Percentiles rank a stretch among this genome's conserved stretches.
These are phyloP conservation scores for Phallus indusiatus DNA, from an alignment of 768 basidiomycete species.

Conservation along the genomic window DNA sequence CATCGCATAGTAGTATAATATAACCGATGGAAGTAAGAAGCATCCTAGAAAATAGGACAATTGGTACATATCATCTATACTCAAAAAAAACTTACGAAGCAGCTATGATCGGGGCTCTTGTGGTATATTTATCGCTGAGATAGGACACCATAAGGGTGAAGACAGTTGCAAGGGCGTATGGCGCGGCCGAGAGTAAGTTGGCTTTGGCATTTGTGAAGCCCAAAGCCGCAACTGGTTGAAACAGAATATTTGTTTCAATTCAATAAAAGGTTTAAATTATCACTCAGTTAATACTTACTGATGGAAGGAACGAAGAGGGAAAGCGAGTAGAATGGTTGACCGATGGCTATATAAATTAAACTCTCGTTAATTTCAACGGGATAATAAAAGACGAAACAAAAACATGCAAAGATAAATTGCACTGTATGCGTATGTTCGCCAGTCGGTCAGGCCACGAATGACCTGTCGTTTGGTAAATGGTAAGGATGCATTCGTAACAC, in stretches of 20 bases:
- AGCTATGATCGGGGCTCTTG: constrained; percentile 27
- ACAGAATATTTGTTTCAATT: not conserved
- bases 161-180: constrained; percentile 31
- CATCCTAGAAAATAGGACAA: constrained; percentile 5
- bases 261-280: too few species aligned
- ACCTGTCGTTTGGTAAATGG: constrained; percentile 24
- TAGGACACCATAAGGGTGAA: constrained; percentile 27
- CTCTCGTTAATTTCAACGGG: constrained; percentile 5
- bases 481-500: constrained; percentile 23
- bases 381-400: not conserved
- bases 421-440: constrained; percentile 17
- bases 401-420: constrained; percentile 9
- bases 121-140: constrained; percentile 22
- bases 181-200: constrained; percentile 14
- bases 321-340: constrained; percentile 28
- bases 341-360: constrained; percentile 26
- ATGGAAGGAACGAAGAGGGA: constrained; percentile 32
- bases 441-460: constrained; percentile 15
- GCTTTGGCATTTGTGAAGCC: constrained; percentile 19
- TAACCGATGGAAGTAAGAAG: constrained; percentile 10
- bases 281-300: constrained; percentile 16
- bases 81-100: constrained; percentile 2
- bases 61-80: not conserved
- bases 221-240: constrained; percentile 17
- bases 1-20: constrained; percentile 9